Evolutionary conservation across 2,329 filamentous ascomycete genomes (phyloP).

Genomic region (Corynespora cassiicola): DNA sequence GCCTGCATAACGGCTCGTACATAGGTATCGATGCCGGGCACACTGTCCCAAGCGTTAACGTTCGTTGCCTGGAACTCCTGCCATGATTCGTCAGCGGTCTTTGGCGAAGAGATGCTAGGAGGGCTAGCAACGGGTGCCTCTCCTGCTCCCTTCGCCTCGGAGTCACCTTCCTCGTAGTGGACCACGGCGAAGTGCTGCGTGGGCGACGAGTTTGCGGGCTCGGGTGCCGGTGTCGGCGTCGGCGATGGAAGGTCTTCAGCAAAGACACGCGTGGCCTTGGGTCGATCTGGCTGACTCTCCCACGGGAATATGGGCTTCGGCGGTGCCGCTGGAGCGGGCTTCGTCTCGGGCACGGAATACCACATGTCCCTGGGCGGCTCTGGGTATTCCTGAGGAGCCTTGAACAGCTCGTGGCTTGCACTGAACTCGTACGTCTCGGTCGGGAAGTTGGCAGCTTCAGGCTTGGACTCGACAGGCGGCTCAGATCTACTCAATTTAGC

Average conservation of each 20-base stretch:
- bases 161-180: constrained; percentile 33
- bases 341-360: constrained; percentile 74
- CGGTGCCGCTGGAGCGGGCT: constrained; percentile 64
- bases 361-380: constrained; percentile 88
- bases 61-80: constrained; percentile 69
- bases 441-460: constrained; percentile 86
- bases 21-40: constrained; percentile 87
- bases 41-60: constrained; percentile 88
- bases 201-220: constrained; percentile 17
- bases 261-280: constrained; percentile 71
- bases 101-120: constrained; percentile 25
- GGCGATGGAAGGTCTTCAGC: constrained; percentile 58
- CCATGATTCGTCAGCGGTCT: constrained; percentile 66
- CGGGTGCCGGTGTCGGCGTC: constrained; percentile 52
- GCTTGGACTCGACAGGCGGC: constrained; percentile 71
- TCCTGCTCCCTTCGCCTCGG: constrained; percentile 13
- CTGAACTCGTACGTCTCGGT: constrained; percentile 84
- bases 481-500: constrained; percentile 36
- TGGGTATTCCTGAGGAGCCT: constrained; percentile 78
- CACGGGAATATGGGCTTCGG: constrained; percentile 85
- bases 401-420: constrained; percentile 74
- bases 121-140: constrained; percentile 18
- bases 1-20: constrained; percentile 73
- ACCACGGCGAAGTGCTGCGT: constrained; percentile 36
- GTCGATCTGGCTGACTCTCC: constrained; percentile 73